phyloP scores from a whole-genome alignment of 257 asterid species.

The Handroanthus guayacan region DNA sequence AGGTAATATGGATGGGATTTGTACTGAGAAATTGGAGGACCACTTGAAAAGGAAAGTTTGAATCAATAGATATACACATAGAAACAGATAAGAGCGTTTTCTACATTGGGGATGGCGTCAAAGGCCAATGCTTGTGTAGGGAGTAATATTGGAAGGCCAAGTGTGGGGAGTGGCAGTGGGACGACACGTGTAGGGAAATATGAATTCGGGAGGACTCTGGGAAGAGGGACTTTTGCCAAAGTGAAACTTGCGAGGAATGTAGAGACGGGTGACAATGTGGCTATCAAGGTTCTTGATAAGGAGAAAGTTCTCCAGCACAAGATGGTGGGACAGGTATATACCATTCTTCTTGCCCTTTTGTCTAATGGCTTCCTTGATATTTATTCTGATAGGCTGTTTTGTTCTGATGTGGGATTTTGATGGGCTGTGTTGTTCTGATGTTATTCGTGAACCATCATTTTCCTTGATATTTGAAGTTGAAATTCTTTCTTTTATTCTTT shows the following conservation, averaged over 20 bases:
- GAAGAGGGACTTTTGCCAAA: conserved; percentile 70
- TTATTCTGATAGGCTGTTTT: neutral
- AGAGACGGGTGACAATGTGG: conserved; percentile 64
- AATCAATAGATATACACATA: neutral
- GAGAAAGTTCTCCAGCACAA: conserved; percentile 69
- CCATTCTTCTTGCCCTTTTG: neutral
- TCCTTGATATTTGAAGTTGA: neutral
- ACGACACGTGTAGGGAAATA: conserved; percentile 68
- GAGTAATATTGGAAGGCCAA: neutral
- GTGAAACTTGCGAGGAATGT: conserved; percentile 69
- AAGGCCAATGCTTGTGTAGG: conserved; percentile 42
- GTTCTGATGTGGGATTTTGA: neutral
- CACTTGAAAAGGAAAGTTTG: neutral
- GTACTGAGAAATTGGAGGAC: conserved; percentile 27
- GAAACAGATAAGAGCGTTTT: neutral
- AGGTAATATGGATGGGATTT: conserved; percentile 41
- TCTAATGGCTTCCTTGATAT: neutral
- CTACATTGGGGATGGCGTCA: conserved; percentile 41
- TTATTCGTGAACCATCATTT: neutral
- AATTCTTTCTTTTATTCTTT: neutral
- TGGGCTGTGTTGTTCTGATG: neutral
- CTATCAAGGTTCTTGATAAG: conserved; percentile 75
- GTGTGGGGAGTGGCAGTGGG: conserved; percentile 28
- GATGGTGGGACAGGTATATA: conserved; percentile 64
- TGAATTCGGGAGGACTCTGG: conserved; percentile 72